Conservation (phyloP, 495 filamentous ascomycete species). For the Talaromyces stipitatus region DNA sequence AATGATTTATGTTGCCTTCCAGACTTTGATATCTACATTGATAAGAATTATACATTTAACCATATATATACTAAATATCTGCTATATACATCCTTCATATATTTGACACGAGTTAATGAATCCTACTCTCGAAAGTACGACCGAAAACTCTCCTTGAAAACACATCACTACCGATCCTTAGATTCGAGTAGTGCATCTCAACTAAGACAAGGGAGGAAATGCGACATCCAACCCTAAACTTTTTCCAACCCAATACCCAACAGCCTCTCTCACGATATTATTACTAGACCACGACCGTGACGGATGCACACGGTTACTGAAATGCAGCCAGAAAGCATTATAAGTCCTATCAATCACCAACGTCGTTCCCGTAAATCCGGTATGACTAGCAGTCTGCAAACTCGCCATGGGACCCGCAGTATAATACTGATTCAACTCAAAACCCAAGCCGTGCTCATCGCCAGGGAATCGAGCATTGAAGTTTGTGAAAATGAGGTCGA, state of each 20-base stretch:
- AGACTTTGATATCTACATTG: no score
- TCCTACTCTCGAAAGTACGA: no score
- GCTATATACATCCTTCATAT: no score
- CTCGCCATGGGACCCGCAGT: constrained; percentile 20
- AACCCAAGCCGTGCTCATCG: constrained; percentile 16
- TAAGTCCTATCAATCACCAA: constrained; percentile 15
- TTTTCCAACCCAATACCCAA: constrained; percentile 20
- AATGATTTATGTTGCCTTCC: not conserved
- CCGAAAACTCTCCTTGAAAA: not conserved
- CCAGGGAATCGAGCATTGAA: constrained; percentile 19
- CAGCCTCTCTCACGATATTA: constrained; percentile 17
- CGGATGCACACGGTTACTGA: constrained; percentile 18
- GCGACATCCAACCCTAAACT: constrained; percentile 15
- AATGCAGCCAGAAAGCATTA: constrained; percentile 16
- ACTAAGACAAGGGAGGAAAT: constrained; percentile 7
- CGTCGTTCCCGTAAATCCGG: constrained; percentile 19
- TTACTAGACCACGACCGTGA: constrained; percentile 19
- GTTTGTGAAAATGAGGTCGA: constrained; percentile 20
- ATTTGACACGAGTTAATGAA: no score
- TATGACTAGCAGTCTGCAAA: constrained; percentile 16
- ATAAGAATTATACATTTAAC: no score
- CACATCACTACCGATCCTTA: not conserved
- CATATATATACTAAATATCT: not conserved
- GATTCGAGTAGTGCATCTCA: no score
- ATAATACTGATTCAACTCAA: constrained; percentile 21